phyloP scores from a whole-genome alignment of 2,329 filamentous ascomycete genomes.

The Orbilia blumenaviensis region DNA sequence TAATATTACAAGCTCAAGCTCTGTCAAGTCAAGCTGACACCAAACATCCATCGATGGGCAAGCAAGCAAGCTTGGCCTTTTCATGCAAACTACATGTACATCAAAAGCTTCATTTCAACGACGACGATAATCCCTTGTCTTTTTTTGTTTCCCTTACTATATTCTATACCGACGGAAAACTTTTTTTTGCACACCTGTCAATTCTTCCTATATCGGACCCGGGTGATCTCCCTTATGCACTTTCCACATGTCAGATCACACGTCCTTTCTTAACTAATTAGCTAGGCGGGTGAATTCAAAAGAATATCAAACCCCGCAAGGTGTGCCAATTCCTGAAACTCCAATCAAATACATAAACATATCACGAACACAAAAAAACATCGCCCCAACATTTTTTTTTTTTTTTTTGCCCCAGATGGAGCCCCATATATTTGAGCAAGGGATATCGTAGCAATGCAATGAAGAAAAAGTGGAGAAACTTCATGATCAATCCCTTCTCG shows the following conservation, averaged over 20 bases:
- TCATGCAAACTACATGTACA: no score
- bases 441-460: neutral
- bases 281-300: neutral
- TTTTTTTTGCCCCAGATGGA: no score
- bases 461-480: conserved; percentile 6
- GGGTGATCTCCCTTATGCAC: neutral
- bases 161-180: neutral
- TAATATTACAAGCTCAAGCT: neutral
- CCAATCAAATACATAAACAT: no score
- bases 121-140: neutral
- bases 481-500: no score
- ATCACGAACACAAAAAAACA: neutral
- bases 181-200: neutral
- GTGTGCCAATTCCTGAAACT: conserved; percentile 20
- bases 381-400: neutral
- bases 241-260: neutral
- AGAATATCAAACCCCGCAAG: neutral
- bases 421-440: neutral
- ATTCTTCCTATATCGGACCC: neutral
- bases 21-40: neutral
- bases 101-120: neutral
- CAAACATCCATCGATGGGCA: no score
- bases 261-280: neutral
- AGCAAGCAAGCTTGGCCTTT: no score
- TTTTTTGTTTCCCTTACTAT: neutral